Conservation (phyloP, 75 land plant genomes). For the Sequoiadendron giganteum region DNA sequence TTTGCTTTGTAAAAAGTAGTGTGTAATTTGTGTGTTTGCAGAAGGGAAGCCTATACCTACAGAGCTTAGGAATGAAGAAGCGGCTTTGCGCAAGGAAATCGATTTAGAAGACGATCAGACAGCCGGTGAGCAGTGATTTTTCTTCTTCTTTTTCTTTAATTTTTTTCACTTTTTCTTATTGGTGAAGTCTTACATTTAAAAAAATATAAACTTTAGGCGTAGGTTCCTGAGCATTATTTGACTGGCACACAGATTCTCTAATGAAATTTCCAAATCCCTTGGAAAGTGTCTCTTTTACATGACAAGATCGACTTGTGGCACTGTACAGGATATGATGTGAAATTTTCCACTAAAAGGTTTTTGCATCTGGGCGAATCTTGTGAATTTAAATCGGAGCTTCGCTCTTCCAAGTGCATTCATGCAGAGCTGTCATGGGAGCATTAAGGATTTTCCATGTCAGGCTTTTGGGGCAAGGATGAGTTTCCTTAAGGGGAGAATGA, state of each 20-base stretch:
- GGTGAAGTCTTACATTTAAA: background rate
- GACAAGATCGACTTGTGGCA: background rate
- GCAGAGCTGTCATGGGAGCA: background rate
- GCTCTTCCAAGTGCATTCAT: background rate
- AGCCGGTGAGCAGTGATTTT: conserved; percentile 42
- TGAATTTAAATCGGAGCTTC: background rate
- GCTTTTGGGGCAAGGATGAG: no score
- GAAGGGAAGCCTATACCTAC: conserved; percentile 99
- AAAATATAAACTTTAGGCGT: background rate
- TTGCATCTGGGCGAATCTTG: background rate
- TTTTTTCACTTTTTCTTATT: background rate
- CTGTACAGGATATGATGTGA: background rate
- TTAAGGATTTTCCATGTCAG: background rate
- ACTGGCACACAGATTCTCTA: background rate
- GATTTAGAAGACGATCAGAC: conserved; percentile 97
- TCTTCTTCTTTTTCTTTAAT: conserved; percentile 1
- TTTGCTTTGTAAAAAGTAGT: background rate
- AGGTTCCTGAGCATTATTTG: background rate
- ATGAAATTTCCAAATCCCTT: background rate
- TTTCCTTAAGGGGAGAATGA: no score
- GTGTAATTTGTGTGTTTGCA: conserved; percentile 13
- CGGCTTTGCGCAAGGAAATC: conserved; percentile 74
- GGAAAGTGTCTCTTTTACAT: background rate
- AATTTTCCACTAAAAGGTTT: background rate
- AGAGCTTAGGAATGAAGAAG: conserved; percentile 93